These are phyloP conservation scores for Sugiyamaella qingdaonensis DNA, from an alignment of 805 yeast species.

Conservation along the genomic window DNA sequence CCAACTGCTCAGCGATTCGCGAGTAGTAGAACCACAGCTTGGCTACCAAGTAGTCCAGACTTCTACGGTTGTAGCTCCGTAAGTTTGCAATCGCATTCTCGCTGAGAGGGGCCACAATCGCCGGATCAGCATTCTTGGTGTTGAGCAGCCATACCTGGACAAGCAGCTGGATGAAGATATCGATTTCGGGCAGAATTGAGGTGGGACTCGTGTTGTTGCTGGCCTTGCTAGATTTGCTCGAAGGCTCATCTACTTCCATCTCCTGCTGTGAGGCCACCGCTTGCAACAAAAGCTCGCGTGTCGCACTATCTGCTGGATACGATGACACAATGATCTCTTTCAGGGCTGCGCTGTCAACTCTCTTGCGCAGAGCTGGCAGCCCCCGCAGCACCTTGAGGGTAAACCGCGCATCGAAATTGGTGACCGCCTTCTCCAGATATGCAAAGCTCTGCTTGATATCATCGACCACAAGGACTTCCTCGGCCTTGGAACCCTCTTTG, in stretches of 20 bases:
- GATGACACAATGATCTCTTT: constrained; percentile 48
- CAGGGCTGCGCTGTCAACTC: constrained; percentile 52
- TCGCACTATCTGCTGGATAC: constrained; percentile 49
- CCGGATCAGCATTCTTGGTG: constrained; percentile 45
- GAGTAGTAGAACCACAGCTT: constrained; percentile 90
- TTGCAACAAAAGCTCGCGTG: constrained; percentile 35
- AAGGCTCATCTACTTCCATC: constrained; percentile 16
- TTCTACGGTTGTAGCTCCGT: constrained; percentile 67
- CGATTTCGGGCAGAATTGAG: constrained; percentile 68
- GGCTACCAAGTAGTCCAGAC: constrained; percentile 81
- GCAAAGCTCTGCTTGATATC: constrained; percentile 40
- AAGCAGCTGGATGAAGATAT: constrained; percentile 71
- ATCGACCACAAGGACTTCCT: constrained; percentile 15
- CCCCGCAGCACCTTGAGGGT: constrained; percentile 83
- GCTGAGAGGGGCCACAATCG: constrained; percentile 27
- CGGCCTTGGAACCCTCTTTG: background rate
- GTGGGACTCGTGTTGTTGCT: constrained; percentile 6
- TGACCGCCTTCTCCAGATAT: constrained; percentile 57
- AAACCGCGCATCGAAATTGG: constrained; percentile 79
- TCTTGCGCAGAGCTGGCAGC: constrained; percentile 67
- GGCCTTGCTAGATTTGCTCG: background rate
- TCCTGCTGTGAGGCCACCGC: constrained; percentile 6
- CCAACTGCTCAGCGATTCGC: constrained; percentile 63
- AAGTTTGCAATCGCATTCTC: constrained; percentile 35
- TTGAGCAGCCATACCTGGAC: constrained; percentile 76